Evolutionary conservation across 441 rosid species (phyloP).

Genomic region (Eruca vesicaria): DNA sequence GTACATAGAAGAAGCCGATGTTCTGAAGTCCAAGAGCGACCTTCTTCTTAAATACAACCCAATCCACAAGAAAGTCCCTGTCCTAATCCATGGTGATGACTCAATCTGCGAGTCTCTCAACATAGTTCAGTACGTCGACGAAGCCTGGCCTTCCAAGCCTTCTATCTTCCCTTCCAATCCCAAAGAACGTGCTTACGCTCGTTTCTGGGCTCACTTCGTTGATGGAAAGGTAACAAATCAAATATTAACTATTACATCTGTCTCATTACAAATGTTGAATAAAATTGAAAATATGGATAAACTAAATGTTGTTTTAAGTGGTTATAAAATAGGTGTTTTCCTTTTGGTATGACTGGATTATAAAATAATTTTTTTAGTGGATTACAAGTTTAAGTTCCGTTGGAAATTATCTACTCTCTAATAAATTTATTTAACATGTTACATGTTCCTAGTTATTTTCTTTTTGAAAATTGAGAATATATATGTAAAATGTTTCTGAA

Average conservation of each 20-base stretch:
- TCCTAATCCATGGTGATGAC: constrained; percentile 56
- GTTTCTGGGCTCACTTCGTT: constrained; percentile 67
- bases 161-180: constrained; percentile 62
- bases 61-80: constrained; percentile 80
- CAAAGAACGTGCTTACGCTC: constrained; percentile 50
- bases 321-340: no score
- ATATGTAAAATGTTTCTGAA: background rate
- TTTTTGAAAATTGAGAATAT: background rate
- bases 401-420: no score
- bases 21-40: constrained; percentile 49
- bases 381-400: no score
- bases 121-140: constrained; percentile 70
- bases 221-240: constrained; percentile 57
- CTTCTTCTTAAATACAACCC: constrained; percentile 74
- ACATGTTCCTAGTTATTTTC: no score
- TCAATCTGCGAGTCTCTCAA: constrained; percentile 72
- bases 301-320: no score
- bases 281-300: background rate
- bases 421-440: no score
- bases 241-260: background rate
- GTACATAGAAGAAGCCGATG: constrained; percentile 45
- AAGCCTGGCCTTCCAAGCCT: constrained; percentile 54
- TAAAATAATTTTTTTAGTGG: no score
- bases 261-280: background rate
- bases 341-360: no score